These are phyloP conservation scores for Yamadazyma atmosphaerica DNA, from an alignment of 1,139 yeast genomes.

Conservation along the genomic window DNA sequence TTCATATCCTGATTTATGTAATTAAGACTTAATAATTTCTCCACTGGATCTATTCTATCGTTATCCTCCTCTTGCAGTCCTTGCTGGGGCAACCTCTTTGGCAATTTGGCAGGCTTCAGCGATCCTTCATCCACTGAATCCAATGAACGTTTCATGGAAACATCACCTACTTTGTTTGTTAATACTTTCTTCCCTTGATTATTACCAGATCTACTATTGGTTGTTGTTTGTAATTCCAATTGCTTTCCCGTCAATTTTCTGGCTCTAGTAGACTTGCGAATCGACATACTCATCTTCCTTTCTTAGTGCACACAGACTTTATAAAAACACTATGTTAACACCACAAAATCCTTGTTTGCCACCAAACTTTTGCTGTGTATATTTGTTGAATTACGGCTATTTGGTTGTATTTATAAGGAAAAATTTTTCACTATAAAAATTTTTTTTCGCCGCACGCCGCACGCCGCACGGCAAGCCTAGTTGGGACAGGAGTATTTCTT, in stretches of 20 bases:
- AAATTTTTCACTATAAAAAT: constrained; percentile 8
- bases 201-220: not conserved
- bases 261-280: constrained; percentile 36
- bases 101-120: constrained; percentile 4
- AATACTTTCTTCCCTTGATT: not conserved
- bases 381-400: not conserved
- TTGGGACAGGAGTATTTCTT: constrained; percentile 8
- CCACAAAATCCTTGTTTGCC: no score
- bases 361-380: not conserved
- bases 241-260: constrained; percentile 18
- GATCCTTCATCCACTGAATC: not conserved
- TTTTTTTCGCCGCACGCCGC: constrained; percentile 19
- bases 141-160: not conserved
- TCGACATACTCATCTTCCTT: constrained; percentile 16
- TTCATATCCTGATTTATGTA: constrained; percentile 8
- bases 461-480: constrained; percentile 8
- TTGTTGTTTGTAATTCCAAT: not conserved
- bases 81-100: not conserved
- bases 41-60: constrained; percentile 47
- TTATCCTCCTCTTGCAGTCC: constrained; percentile 17
- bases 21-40: constrained; percentile 41
- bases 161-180: constrained; percentile 1
- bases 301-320: not conserved
- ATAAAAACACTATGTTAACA: no score
- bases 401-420: constrained; percentile 2